A percentile compares a stretch with the other conserved stretches of the same genome.
These are phyloP conservation scores for Colletotrichum eremochloae DNA, from an alignment of 2,329 filamentous ascomycete genomes.

Conservation along the genomic window DNA sequence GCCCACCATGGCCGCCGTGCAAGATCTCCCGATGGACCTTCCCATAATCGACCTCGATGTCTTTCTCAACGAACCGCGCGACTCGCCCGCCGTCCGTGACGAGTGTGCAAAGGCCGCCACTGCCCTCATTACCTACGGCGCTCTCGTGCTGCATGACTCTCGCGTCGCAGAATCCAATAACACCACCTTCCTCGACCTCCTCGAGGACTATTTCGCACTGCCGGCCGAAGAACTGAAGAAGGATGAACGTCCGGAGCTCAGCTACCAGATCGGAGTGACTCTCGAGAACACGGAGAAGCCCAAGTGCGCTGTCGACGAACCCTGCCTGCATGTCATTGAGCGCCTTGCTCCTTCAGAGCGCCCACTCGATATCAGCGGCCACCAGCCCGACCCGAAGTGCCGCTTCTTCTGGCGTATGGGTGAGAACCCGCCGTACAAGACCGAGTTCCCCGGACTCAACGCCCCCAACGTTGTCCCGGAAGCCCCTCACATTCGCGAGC, in stretches of 20 bases:
- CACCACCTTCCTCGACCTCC: conserved; percentile 68
- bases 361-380: conserved; percentile 69
- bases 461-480: conserved; percentile 67
- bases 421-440: conserved; percentile 66
- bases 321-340: conserved; percentile 69
- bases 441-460: conserved; percentile 68
- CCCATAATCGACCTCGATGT: conserved; percentile 71
- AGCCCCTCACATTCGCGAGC: conserved; percentile 60
- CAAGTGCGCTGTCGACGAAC: conserved; percentile 73
- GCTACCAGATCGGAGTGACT: conserved; percentile 73
- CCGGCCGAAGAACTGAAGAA: conserved; percentile 58
- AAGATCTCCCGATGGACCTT: conserved; percentile 65
- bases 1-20: conserved; percentile 44
- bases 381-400: conserved; percentile 72
- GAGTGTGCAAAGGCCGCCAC: conserved; percentile 68
- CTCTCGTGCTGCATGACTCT: conserved; percentile 71
- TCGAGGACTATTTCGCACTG: conserved; percentile 76
- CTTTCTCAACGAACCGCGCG: conserved; percentile 61
- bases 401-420: conserved; percentile 75
- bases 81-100: conserved; percentile 59
- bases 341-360: conserved; percentile 67
- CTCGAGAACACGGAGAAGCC: conserved; percentile 74
- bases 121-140: conserved; percentile 71
- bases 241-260: conserved; percentile 70
- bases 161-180: conserved; percentile 70